phyloP scores from a whole-genome alignment of 176 grass and related monocot genomes.

The Saccharum officinarum region DNA sequence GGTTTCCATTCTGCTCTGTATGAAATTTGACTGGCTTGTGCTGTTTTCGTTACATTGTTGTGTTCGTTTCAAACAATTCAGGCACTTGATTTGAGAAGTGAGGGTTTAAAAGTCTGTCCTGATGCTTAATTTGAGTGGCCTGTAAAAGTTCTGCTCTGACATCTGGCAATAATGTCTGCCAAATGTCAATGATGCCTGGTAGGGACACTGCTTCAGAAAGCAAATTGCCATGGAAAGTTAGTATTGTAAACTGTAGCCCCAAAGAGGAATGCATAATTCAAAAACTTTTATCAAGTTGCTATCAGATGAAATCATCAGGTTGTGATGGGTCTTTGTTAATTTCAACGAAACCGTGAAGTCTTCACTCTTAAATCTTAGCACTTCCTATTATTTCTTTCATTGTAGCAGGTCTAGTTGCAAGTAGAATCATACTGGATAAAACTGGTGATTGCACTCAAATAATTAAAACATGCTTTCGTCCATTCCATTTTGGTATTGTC shows the following conservation, averaged over 20 bases:
- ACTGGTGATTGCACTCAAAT: constrained; percentile 6
- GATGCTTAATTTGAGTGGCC: background rate
- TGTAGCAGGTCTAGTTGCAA: background rate
- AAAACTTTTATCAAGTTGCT: background rate
- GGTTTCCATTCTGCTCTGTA: background rate
- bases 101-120: background rate
- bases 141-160: background rate
- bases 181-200: constrained; percentile 7
- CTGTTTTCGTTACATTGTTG: background rate
- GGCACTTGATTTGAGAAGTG: constrained; percentile 5
- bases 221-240: background rate
- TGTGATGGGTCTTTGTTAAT: background rate
- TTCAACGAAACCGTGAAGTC: background rate
- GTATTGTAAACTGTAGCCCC: background rate
- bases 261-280: background rate
- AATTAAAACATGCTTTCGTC: background rate
- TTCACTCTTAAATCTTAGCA: background rate
- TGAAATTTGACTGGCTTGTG: background rate
- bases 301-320: background rate
- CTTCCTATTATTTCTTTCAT: constrained; percentile 14
- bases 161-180: background rate
- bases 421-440: constrained; percentile 19
- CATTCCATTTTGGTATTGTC: background rate
- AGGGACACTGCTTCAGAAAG: background rate
- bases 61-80: background rate